Conservation (phyloP, 768 basidiomycete genomes). For the Cantharellus anzutake region DNA sequence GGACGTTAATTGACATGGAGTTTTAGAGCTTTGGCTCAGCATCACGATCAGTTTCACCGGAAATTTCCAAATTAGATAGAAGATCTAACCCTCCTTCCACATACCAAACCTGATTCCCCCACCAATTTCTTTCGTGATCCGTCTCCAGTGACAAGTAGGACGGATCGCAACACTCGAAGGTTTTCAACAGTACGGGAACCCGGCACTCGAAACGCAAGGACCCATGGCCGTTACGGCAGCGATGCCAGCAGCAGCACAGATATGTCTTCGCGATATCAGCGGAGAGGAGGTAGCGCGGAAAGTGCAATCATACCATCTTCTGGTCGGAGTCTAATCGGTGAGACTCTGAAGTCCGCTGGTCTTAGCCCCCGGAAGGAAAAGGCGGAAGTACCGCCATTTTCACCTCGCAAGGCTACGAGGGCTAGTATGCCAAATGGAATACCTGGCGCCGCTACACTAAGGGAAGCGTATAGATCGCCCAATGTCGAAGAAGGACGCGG, state of each 20-base stretch:
- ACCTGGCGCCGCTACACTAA: neutral
- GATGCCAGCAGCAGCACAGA: neutral
- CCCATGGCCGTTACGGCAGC: neutral
- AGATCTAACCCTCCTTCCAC: neutral
- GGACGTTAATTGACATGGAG: neutral
- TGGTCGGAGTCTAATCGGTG: constrained; percentile 37
- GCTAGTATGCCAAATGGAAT: neutral
- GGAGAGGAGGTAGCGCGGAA: constrained; percentile 52
- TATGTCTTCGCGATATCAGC: constrained; percentile 23
- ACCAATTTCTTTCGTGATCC: neutral
- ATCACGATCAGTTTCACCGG: neutral
- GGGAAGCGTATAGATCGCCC: neutral
- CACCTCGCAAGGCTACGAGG: neutral
- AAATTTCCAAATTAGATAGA: neutral
- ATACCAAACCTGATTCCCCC: neutral
- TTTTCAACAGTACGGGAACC: neutral
- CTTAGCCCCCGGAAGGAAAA: constrained; percentile 18
- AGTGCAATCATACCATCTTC: constrained; percentile 25
- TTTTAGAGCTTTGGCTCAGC: no score
- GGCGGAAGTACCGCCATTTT: neutral
- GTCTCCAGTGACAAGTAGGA: neutral
- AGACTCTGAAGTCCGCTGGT: constrained; percentile 54
- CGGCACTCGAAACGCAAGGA: neutral
- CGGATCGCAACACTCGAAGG: neutral
- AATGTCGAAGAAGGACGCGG: neutral